These are phyloP conservation scores for Parathielavia hyrcaniae DNA, from an alignment of 495 filamentous ascomycete species.

Conservation along the genomic window DNA sequence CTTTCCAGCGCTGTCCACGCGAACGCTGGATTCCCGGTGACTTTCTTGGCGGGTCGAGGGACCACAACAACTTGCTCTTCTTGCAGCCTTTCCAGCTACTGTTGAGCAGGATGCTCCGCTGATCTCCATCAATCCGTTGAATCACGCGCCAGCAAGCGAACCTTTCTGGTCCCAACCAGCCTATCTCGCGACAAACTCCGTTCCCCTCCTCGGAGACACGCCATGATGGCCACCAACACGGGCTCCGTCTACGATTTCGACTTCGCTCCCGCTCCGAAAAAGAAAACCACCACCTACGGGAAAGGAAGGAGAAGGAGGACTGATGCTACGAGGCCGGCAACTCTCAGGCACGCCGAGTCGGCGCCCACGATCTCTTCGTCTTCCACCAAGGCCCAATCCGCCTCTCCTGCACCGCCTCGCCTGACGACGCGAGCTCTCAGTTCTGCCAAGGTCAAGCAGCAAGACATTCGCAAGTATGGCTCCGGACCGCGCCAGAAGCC, in stretches of 20 bases:
- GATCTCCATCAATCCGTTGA: neutral
- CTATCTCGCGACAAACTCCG: neutral
- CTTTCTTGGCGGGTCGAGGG: neutral
- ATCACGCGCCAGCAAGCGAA: neutral
- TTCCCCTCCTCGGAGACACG: neutral
- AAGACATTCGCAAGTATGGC: constrained; percentile 8
- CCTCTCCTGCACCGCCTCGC: constrained; percentile 22
- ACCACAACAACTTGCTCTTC: neutral
- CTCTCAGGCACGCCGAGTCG: constrained; percentile 17
- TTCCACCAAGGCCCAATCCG: constrained; percentile 13
- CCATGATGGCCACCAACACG: constrained; percentile 31
- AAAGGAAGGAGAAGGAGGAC: constrained; percentile 31
- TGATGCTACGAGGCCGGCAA: constrained; percentile 20
- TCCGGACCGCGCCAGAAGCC: constrained; percentile 7
- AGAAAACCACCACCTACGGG: constrained; percentile 38
- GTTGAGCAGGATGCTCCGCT: neutral
- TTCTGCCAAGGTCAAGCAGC: constrained; percentile 12
- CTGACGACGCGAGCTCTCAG: constrained; percentile 2
- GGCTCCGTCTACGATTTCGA: constrained; percentile 36
- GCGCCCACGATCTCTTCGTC: constrained; percentile 14
- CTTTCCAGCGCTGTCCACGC: neutral
- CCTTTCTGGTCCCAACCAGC: neutral
- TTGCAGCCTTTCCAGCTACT: no score
- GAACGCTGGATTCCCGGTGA: neutral
- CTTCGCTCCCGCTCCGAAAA: constrained; percentile 33